Percentiles rank a stretch among this genome's conserved stretches.
phyloP scores from a whole-genome alignment of 2,329 filamentous ascomycete genomes.

The Exophiala oligosperma region DNA sequence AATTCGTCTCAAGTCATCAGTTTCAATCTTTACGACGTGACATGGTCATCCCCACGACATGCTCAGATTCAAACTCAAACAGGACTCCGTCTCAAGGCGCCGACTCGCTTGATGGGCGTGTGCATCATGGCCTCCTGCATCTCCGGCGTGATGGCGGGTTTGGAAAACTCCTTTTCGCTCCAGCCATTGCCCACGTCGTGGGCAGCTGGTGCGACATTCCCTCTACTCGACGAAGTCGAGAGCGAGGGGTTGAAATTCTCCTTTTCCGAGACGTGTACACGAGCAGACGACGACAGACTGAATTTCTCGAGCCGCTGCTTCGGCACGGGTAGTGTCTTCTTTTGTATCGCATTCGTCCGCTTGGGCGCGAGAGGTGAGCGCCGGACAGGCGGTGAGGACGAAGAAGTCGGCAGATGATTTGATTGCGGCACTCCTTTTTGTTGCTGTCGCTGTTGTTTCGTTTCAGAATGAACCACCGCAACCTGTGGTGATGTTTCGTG shows the following conservation, averaged over 20 bases:
- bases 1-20: not conserved
- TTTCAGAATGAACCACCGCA: no score
- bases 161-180: not conserved
- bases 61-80: conserved; percentile 13
- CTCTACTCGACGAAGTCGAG: conserved; percentile 7
- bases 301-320: conserved; percentile 25
- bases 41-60: no score
- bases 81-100: conserved; percentile 29
- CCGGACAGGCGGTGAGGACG: conserved; percentile 4
- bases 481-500: no score
- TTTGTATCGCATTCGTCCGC: conserved; percentile 22
- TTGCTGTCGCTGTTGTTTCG: not conserved
- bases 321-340: conserved; percentile 26
- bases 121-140: conserved; percentile 30
- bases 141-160: conserved; percentile 27
- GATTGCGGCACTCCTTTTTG: not conserved
- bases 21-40: not conserved
- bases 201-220: not conserved
- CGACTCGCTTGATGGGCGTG: conserved; percentile 29
- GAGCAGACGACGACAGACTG: not conserved
- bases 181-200: not conserved
- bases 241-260: conserved; percentile 24
- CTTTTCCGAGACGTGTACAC: conserved; percentile 10
- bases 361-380: conserved; percentile 29
- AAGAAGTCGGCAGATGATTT: not conserved